Evolutionary conservation across 1,139 yeast species (phyloP), one percentile per base, ranked within the genome.

Genomic region (Pichia sp.): DNA sequence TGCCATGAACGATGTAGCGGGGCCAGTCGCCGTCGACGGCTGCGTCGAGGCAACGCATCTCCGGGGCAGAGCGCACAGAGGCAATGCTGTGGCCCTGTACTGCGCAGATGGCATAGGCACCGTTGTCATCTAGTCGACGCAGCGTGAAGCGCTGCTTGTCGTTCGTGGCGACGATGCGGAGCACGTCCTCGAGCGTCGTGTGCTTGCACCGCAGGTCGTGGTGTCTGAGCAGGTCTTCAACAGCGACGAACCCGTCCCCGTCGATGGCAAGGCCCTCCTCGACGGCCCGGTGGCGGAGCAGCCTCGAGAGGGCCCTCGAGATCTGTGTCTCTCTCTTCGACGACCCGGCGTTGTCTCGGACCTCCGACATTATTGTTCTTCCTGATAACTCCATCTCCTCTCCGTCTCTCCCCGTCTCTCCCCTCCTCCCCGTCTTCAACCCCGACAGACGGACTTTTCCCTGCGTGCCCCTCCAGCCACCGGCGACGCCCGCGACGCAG

Each of bases 1-100:
- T 93, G 6, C 99, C 99, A 66, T 95, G 99, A 37, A 87, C 80
- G 4, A 88, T 75, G 3, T 65, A 61, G 0, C 55, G 50, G 0
- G 79, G 85, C 48, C 76, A 69, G 8, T 72, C 67, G 0, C 62
- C 66, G 0, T 54, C 41, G 3, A 53, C 34, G 2, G 7, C 5
- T 10, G 10, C 13, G n/a, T 45, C 31, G 9, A 63, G 25, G 39
- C 45, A 61, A 21, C 56, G 55, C 53, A 80, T 65, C 12, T 72
- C 74, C 23, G 79, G 74, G 39, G 78, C 78, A 16, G 76, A 75
- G 0, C 85, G 76, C 1, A 70, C 64, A 26, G 68, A 60, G 13
- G 44, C 41, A 1, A 93, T 70, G 0, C 96, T 83, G 66, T 93
- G 99, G 8, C 99, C 99, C 67, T 93, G 99, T 52, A 84, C 85